Evolutionary conservation across 2,329 filamentous ascomycete species (phyloP), one percentile per base, ranked within the genome.

Genomic region (Xylaria sp.): DNA sequence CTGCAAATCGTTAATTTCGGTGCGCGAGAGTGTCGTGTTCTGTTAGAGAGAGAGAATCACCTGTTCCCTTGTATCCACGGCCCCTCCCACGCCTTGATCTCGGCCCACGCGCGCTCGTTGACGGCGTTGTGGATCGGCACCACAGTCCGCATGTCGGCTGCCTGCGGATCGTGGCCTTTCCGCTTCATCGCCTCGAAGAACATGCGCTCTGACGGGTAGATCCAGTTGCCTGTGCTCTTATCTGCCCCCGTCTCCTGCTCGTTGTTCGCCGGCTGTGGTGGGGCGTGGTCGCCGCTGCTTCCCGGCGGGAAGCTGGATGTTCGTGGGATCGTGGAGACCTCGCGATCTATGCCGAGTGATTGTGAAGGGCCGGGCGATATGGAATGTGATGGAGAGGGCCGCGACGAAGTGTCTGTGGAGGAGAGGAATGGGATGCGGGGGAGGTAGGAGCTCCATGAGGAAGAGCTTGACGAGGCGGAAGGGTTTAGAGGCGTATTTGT

Each of bases 101-200:
- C 92, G 70, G 88, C 85, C 96, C 96, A 99, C 0, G 96, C 96
- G 48, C 93, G 86, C 86, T 99, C 96, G 81, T 99, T 99, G 70
- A 99, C 96, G 52, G 96, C 96, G 79, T 99, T 99, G 82, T 99
- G 96, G 75, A 98, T 98, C 2, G 94, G 96, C 63, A 98, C 94
- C 39, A 98, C 94, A 39, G 92, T 92, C 76, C 88, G 90, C 91
- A 97, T 97, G 80, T 97, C 94, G 6, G 86, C 83, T 0, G 87
- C 88, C 15, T 85, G 83, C 34, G 87, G 90, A 68, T 90, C 88
- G 82, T 94, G 91, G 50, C 91, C 91, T 81, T 99, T 99, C 78
- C 95, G 91, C 83, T 91, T 89, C 89, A 99, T 95, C 52, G 96
- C 96, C 56, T 97, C 93, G 82, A 98, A 98, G 85, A 99, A 99